Base-by-base conservation (phyloP, 805 yeast genomes). In the Tetrapisispora fleetii region DNA sequence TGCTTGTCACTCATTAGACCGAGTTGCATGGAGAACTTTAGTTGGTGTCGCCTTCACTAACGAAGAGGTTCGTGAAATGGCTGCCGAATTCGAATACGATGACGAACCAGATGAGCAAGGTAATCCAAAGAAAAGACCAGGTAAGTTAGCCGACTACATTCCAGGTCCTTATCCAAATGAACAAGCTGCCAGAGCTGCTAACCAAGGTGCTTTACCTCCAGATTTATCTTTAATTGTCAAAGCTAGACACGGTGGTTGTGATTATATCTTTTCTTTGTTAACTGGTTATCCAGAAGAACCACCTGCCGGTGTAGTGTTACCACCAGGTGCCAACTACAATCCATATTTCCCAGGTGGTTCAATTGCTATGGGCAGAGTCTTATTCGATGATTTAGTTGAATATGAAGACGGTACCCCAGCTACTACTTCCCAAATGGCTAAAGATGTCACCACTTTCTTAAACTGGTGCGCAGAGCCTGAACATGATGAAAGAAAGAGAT, bases 261-360 rank as follows among this genome's bases (percentile, higher is more conserved):
- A 93, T 71, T 93, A 93, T 74, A 85, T 93, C 69, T 93, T 93
- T 71, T 73, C 97, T 30, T 74, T 93, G 65, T 83, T 93, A 71
- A 93, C 98, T 54, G 99, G 99, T 67, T 93, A 93, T 77, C 98
- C 98, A 63, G 99, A 93, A 43, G 98, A 93, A 54, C 85, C 96
- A 53, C 99, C 99, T 59, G 98, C 96, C 32, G 99, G 99, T 76
- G 96, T 87, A 52, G 77, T 70, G 46, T 77, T 93, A 62, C 95
- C 98, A 51, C 85, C 87, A 54, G 99, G 99, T 56, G 71, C 95
- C 54, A 93, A 93, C 83, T 93, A 93, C 76, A 93, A 93, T 80
- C 99, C 99, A 65, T 93, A 93, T 79, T 93, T 93, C 96, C 98
- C 99, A 69, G 98, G 98, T 74, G 98, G 99, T 58, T 79, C 97